phyloP scores from a whole-genome alignment of 2,329 filamentous ascomycete species.

The Aspergillus pseudotamarii region DNA sequence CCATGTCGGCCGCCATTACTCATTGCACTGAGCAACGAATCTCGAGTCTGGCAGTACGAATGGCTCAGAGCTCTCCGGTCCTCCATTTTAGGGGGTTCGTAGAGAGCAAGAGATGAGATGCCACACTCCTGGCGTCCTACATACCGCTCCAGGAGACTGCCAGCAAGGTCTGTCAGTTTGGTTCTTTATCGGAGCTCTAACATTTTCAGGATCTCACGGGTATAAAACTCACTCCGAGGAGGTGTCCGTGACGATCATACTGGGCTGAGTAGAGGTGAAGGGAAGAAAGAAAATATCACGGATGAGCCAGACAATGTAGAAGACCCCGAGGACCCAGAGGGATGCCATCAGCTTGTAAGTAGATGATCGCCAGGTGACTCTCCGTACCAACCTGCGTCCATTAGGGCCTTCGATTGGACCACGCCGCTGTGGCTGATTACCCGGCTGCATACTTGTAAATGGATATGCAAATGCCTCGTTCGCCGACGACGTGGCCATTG shows the following conservation, averaged over 20 bases:
- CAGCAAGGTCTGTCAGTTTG: conserved; percentile 18
- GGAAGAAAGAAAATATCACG: conserved; percentile 43
- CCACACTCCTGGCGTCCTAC: conserved; percentile 41
- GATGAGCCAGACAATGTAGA: conserved; percentile 46
- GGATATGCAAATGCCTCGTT: conserved; percentile 41
- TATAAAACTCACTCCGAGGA: conserved; percentile 27
- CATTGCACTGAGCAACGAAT: conserved; percentile 43
- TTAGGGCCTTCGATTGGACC: conserved; percentile 45
- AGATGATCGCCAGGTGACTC: conserved; percentile 47
- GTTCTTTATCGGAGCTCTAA: neutral
- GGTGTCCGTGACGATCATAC: conserved; percentile 5
- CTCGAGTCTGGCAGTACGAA: conserved; percentile 38
- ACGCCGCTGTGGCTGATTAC: conserved; percentile 30
- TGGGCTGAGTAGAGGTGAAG: conserved; percentile 30
- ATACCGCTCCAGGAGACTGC: conserved; percentile 40
- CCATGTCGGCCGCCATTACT: conserved; percentile 46
- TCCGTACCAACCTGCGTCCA: conserved; percentile 42
- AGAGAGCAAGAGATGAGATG: conserved; percentile 39
- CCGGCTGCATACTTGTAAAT: conserved; percentile 30
- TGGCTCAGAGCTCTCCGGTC: conserved; percentile 18
- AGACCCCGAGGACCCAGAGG: conserved; percentile 42
- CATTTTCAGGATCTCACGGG: neutral
- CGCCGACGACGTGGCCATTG: conserved; percentile 29
- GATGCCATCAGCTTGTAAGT: conserved; percentile 46
- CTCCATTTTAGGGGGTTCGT: conserved; percentile 29